These are phyloP conservation scores for Boletus vinaceobasis DNA, from an alignment of 768 basidiomycete species.

Conservation along the genomic window DNA sequence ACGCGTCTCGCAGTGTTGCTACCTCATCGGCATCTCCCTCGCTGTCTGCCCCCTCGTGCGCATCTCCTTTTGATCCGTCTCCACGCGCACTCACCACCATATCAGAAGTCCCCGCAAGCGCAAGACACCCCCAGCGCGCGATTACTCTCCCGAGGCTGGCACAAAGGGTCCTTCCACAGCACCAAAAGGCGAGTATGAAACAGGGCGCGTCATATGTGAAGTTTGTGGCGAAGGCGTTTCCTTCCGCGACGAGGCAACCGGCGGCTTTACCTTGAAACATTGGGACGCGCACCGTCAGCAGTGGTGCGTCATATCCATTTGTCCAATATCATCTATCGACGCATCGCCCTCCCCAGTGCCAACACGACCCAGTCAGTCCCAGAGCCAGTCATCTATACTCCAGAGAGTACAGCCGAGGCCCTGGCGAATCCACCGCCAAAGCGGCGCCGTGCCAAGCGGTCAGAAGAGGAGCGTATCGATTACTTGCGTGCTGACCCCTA, in stretches of 20 bases:
- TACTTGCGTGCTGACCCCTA: constrained; percentile 69
- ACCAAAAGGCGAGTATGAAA: constrained; percentile 55
- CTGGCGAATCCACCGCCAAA: constrained; percentile 53
- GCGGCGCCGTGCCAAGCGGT: constrained; percentile 69
- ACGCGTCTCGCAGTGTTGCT: constrained; percentile 11
- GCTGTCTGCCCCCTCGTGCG: constrained; percentile 19
- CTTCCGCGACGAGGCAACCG: constrained; percentile 61
- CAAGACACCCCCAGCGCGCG: constrained; percentile 32
- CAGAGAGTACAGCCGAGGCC: constrained; percentile 39
- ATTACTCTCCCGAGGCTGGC: constrained; percentile 16
- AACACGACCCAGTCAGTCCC: constrained; percentile 31
- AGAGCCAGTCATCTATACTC: constrained; percentile 42
- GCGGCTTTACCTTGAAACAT: constrained; percentile 61
- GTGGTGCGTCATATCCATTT: constrained; percentile 44
- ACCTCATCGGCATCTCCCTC: constrained; percentile 14
- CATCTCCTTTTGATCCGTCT: constrained; percentile 16
- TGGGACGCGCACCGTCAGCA: constrained; percentile 65
- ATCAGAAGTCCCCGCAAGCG: constrained; percentile 39
- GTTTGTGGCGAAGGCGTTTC: constrained; percentile 59
- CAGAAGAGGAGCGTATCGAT: constrained; percentile 73
- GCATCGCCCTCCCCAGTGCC: constrained; percentile 19
- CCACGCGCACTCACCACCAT: constrained; percentile 9
- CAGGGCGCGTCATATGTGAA: constrained; percentile 64
- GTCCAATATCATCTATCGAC: constrained; percentile 4
- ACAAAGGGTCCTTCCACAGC: constrained; percentile 10